These are phyloP conservation scores for Aspergillus neoniger DNA, from an alignment of 2,329 filamentous ascomycete genomes.

Conservation along the genomic window DNA sequence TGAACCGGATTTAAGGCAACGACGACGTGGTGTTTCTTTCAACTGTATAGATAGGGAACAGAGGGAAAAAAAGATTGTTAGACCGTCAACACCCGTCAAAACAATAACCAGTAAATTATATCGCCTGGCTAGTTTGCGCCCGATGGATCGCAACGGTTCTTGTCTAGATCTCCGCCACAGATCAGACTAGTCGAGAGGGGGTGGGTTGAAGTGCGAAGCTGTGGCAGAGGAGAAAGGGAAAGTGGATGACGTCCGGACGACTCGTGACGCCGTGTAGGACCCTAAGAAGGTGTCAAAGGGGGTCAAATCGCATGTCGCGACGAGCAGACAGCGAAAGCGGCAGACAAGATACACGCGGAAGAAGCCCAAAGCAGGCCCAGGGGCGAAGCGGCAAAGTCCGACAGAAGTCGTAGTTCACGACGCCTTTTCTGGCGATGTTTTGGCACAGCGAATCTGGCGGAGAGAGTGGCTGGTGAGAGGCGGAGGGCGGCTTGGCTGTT, in stretches of 20 bases:
- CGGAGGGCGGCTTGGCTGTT: slow-evolving; percentile 21
- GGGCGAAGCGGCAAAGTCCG: slow-evolving; percentile 4
- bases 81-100: background rate
- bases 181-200: slow-evolving; percentile 3
- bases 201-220: slow-evolving; percentile 3
- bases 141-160: background rate
- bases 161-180: slow-evolving; percentile 3
- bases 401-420: slow-evolving; percentile 14
- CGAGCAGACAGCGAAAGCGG: slow-evolving; percentile 10
- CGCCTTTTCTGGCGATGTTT: slow-evolving; percentile 25
- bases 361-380: slow-evolving; percentile 3
- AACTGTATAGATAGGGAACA: slow-evolving; percentile 12
- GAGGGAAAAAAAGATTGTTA: background rate
- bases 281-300: slow-evolving; percentile 22
- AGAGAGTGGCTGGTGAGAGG: slow-evolving; percentile 26
- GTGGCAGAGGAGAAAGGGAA: slow-evolving; percentile 11
- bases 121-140: background rate
- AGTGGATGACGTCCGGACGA: slow-evolving; percentile 25
- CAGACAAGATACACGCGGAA: slow-evolving; percentile 9
- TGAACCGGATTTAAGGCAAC: slow-evolving; percentile 20
- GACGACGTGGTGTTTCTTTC: slow-evolving; percentile 17
- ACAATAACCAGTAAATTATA: slow-evolving; percentile 8
- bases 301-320: slow-evolving; percentile 27
- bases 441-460: slow-evolving; percentile 17
- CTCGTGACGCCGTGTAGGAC: slow-evolving; percentile 27